phyloP scores from a whole-genome alignment of 2,329 filamentous ascomycete species.

The Aspergillus udagawae region DNA sequence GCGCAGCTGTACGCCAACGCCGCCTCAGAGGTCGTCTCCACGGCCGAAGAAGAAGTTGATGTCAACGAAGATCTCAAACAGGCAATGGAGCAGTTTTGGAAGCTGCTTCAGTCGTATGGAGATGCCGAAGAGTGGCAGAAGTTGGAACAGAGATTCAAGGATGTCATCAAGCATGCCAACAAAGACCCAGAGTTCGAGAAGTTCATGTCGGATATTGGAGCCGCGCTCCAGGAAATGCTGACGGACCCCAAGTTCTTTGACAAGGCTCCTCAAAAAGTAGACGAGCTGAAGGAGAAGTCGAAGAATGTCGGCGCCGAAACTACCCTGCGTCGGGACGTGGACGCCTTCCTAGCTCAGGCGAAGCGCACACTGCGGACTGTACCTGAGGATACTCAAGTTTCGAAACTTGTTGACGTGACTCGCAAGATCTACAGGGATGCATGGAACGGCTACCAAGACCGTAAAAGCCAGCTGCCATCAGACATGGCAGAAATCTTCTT shows the following conservation, averaged over 20 bases:
- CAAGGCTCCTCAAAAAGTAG: slow-evolving; percentile 62
- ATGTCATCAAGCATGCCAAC: slow-evolving; percentile 68
- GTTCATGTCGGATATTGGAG: slow-evolving; percentile 68
- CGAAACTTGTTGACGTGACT: slow-evolving; percentile 63
- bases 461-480: slow-evolving; percentile 67
- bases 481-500: slow-evolving; percentile 78
- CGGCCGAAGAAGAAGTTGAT: slow-evolving; percentile 66
- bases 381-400: slow-evolving; percentile 66
- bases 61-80: slow-evolving; percentile 70
- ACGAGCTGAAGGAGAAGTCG: slow-evolving; percentile 55
- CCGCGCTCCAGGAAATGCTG: slow-evolving; percentile 73
- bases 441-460: slow-evolving; percentile 59
- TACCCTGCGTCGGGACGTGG: slow-evolving; percentile 67
- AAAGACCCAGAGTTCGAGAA: slow-evolving; percentile 79
- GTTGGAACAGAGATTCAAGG: slow-evolving; percentile 64
- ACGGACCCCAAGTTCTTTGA: slow-evolving; percentile 85
- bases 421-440: slow-evolving; percentile 66
- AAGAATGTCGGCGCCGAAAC: slow-evolving; percentile 60
- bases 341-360: slow-evolving; percentile 65
- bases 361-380: slow-evolving; percentile 66
- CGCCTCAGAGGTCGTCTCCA: slow-evolving; percentile 61
- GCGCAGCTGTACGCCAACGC: slow-evolving; percentile 72
- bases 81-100: slow-evolving; percentile 77
- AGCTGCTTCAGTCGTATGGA: slow-evolving; percentile 74
- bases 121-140: slow-evolving; percentile 70